Percentiles rank a stretch among this genome's conserved stretches.
Evolutionary conservation across 1,139 yeast genomes (phyloP).

Genomic region (Diutina neorugosa): DNA sequence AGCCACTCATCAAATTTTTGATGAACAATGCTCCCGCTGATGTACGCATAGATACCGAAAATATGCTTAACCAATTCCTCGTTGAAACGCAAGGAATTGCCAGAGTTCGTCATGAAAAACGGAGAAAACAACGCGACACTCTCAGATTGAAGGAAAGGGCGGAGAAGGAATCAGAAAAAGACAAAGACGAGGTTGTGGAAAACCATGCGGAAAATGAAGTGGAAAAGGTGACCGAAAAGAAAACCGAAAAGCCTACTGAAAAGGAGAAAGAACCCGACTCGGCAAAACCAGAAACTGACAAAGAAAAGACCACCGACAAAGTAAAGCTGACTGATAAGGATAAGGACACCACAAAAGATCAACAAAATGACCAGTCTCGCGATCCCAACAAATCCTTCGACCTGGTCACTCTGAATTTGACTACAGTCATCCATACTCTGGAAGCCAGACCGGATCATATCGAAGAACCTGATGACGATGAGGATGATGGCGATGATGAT

Average conservation of each 20-base stretch:
- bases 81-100: slow-evolving; percentile 71
- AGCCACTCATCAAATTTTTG: slow-evolving; percentile 70
- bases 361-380: slow-evolving; percentile 5
- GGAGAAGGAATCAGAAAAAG: slow-evolving; percentile 5
- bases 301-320: slow-evolving; percentile 5
- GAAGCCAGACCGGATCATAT: slow-evolving; percentile 6
- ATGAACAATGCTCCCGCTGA: slow-evolving; percentile 75
- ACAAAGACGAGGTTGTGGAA: not conserved
- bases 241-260: not conserved
- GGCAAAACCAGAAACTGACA: not conserved
- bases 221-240: not conserved
- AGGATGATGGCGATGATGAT: slow-evolving; percentile 6
- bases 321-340: slow-evolving; percentile 6
- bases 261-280: not conserved
- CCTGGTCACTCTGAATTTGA: slow-evolving; percentile 17
- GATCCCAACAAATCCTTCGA: slow-evolving; percentile 10
- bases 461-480: slow-evolving; percentile 9
- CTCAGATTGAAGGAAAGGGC: slow-evolving; percentile 22
- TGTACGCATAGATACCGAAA: slow-evolving; percentile 77
- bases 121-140: not conserved
- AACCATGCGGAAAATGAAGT: not conserved
- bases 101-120: slow-evolving; percentile 41
- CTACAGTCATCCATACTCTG: slow-evolving; percentile 14
- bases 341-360: slow-evolving; percentile 6
- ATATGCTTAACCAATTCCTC: slow-evolving; percentile 59